Base-by-base conservation (phyloP, 1,284 basidiomycete species). In the Ganoderma lucidum region DNA sequence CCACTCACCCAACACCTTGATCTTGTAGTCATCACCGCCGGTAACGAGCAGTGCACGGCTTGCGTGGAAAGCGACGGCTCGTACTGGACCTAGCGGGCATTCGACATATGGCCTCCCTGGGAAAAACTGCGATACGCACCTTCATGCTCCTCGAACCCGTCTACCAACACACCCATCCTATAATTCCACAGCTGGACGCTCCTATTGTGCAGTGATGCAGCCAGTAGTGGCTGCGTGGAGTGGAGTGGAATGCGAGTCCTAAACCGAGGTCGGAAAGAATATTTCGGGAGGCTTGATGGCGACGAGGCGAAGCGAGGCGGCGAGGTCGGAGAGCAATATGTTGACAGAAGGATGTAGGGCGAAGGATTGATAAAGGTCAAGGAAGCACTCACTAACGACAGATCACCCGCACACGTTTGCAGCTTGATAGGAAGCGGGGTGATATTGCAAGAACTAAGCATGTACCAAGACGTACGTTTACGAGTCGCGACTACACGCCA, bases 161-260 rank as follows among this genome's bases (percentile, higher is more conserved):
- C 98, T 41, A 99, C 97, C 70, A 99, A 84, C 53, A 98, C 98
- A 53, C 98, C 98, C 95, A 99, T 99, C 74, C 98, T 95, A 82
- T 99, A 99, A 82, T 99, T 99, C 98, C 98, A 99, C 66, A 99
- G 85, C 82, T 99, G 98, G 66, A 99, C 97, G 73, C 96, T 98
- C 65, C 98, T 97, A 86, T 98, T 98, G 84, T 99, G 97, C 75
- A 99, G 86, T 37, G 96, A 95, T 32, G 98, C 96, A 44, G 96
- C 97, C 66, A 98, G 90, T 59, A 98, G 85, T 42, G 97, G 96
- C 77, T 96, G 95, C 64, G 95, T 96, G 48, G 96, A 97, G 81
- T 97, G 93, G 77, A 95, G n/a, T n/a, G n/a, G n/a, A n/a, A 95
- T 76, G 93, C 92, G 78, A 95, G 90, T 71, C 93, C 93, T 94